phyloP scores from a whole-genome alignment of 2,329 filamentous ascomycete species.

The Penicillium sp. region DNA sequence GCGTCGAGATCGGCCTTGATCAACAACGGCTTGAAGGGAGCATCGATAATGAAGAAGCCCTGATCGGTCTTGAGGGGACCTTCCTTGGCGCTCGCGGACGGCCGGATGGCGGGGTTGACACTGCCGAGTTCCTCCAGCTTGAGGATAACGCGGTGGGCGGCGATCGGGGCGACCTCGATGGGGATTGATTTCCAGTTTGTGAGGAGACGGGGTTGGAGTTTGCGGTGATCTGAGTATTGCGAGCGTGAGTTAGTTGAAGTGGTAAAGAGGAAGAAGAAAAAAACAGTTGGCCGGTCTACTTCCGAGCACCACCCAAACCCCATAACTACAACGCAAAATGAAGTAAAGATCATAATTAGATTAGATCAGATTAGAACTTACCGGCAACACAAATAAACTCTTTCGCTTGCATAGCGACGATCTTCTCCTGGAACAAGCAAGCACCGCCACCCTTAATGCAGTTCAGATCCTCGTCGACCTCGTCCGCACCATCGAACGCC shows the following conservation, averaged over 20 bases:
- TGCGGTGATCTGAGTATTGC: conserved; percentile 72
- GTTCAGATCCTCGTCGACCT: conserved; percentile 92
- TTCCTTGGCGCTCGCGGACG: conserved; percentile 72
- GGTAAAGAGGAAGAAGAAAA: neutral
- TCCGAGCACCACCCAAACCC: neutral
- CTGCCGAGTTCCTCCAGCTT: conserved; percentile 74
- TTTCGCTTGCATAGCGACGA: conserved; percentile 80
- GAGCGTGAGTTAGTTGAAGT: neutral
- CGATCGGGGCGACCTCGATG: conserved; percentile 87
- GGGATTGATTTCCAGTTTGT: conserved; percentile 80
- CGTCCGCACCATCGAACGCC: conserved; percentile 93
- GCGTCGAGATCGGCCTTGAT: conserved; percentile 58
- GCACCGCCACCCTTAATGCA: conserved; percentile 97
- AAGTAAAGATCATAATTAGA: neutral
- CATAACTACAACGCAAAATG: neutral
- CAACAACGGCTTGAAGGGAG: conserved; percentile 75
- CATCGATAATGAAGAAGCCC: conserved; percentile 86
- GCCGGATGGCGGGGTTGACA: conserved; percentile 67
- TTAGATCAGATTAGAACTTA: conserved; percentile 41
- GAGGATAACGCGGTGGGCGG: conserved; percentile 72
- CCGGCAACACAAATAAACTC: conserved; percentile 86
- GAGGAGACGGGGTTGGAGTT: conserved; percentile 74
- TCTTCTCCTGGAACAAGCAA: conserved; percentile 97
- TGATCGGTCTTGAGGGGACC: conserved; percentile 85
- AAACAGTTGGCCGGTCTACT: neutral